Evolutionary conservation across 1,284 basidiomycete species (phyloP), one percentile per base, ranked within the genome.

Genomic region (Veloboletus limbatus): DNA sequence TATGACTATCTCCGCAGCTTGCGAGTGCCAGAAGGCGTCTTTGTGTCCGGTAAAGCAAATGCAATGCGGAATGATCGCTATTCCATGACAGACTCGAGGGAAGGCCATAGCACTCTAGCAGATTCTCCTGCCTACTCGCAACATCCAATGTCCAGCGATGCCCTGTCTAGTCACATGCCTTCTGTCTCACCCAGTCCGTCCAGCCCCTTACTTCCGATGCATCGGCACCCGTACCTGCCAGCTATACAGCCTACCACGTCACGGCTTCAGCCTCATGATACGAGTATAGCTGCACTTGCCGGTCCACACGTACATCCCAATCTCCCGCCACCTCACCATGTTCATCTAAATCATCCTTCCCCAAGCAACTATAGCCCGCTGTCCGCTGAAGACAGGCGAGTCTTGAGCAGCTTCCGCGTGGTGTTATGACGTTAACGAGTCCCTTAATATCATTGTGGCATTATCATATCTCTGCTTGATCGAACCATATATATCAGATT

Each of bases 1-100:
- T 86, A 84, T 53, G 78, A 84, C 36, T 83, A 84, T 61, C 75
- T 87, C 51, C 77, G 80, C 47, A 75, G 69, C 46, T 70, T 87
- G 44, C 72, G 74, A 20, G 76, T 83, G 35, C 83, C 82, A 16
- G 75, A 77, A 44, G 81, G 82, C 9, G 68, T 86, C 21, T 86
- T 82, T 57, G 68, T 78, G 36, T 84, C 81, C 47, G 80, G 78
- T 55, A 85, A 83, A 64, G 74, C 78, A 24, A 74, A 75, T 63
- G 67, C 59, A 59, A 41, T 48, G 10, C 67, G 73, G 55, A 69
- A 62, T 52, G 70, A 77, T 52, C 73, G 74, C 25, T 69, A 69
- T 50, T 67, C 61, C 30, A 46, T 53, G 31, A 46, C 54, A 9
- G 60, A 51, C 55, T 54, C 46, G 47, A 61, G 42, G 41, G 63